Conservation (phyloP, 192 early-diverging fungal genomes). For the Coemansia sp. region DNA sequence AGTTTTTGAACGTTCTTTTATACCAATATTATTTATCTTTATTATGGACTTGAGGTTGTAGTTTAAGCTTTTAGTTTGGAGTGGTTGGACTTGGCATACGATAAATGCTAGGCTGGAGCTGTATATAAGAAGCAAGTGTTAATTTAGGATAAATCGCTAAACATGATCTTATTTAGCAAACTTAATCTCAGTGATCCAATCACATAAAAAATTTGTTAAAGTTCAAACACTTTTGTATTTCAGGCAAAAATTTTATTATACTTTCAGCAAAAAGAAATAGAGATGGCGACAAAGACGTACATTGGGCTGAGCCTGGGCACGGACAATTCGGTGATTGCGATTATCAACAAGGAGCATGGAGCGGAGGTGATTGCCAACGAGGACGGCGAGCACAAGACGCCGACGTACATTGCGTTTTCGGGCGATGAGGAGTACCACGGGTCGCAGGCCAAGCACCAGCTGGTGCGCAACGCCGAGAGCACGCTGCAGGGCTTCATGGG, state of each 20-base stretch:
- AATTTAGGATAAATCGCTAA: neutral
- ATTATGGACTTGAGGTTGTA: too few relatives aligned
- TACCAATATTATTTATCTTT: neutral
- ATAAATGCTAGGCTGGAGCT: neutral
- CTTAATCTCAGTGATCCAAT: too few relatives aligned
- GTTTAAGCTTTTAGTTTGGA: neutral
- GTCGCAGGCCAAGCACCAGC: slow-evolving; percentile 80
- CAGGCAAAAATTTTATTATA: slow-evolving; percentile 2
- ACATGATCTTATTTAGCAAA: too few relatives aligned
- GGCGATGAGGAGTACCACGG: slow-evolving; percentile 82
- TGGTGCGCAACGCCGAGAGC: slow-evolving; percentile 82
- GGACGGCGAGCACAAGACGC: slow-evolving; percentile 96
- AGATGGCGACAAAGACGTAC: slow-evolving; percentile 36
- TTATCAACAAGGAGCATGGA: slow-evolving; percentile 70
- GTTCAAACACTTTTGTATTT: slow-evolving; percentile 3
- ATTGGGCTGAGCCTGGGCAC: slow-evolving; percentile 88
- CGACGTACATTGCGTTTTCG: slow-evolving; percentile 89
- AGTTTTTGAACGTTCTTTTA: neutral
- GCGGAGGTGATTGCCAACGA: slow-evolving; percentile 95
- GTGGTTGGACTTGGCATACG: too few relatives aligned
- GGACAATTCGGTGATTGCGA: slow-evolving; percentile 79
- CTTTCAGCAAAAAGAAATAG: neutral
- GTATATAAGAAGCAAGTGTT: neutral
- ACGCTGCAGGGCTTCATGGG: slow-evolving; percentile 88
- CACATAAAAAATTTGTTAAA: neutral